Evolutionary conservation across 2,329 filamentous ascomycete species (phyloP).

Genomic region (Ceratocystis harringtonii): DNA sequence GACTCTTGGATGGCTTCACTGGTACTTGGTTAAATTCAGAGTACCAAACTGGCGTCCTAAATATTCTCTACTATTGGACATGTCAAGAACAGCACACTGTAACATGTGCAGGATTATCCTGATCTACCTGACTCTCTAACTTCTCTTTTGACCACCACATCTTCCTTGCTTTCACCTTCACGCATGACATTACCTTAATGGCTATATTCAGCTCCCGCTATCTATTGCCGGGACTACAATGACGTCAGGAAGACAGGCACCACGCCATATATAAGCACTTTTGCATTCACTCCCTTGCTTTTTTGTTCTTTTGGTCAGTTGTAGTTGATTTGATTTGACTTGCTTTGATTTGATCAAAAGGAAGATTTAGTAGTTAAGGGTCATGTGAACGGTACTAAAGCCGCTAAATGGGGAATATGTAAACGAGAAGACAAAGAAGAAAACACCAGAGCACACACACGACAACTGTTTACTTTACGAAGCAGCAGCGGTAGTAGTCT

Average conservation of each 20-base stretch:
- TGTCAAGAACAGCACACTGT: no score
- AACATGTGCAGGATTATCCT: no score
- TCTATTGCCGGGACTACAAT: neutral
- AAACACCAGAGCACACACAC: constrained; percentile 1
- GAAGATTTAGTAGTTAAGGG: constrained; percentile 6
- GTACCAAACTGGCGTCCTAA: no score
- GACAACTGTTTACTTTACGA: constrained; percentile 16
- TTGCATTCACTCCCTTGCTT: neutral
- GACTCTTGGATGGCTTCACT: no score
- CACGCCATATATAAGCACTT: neutral
- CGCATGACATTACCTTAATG: no score
- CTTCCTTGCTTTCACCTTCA: neutral
- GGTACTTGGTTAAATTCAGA: no score
- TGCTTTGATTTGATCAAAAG: constrained; percentile 12
- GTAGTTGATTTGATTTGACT: constrained; percentile 12
- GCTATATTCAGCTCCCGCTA: no score
- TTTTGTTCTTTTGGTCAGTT: neutral
- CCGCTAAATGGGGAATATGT: constrained; percentile 8
- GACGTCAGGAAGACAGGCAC: neutral
- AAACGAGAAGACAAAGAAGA: constrained; percentile 13
- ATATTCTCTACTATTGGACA: no score
- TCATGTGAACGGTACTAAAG: constrained; percentile 7
- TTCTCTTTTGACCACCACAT: neutral
- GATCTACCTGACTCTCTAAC: no score
- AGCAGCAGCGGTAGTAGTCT: constrained; percentile 28